A percentile compares a stretch with the other conserved stretches of the same genome.
Evolutionary conservation across 495 filamentous ascomycete genomes (phyloP).

Genomic region (Penicillium steckii): DNA sequence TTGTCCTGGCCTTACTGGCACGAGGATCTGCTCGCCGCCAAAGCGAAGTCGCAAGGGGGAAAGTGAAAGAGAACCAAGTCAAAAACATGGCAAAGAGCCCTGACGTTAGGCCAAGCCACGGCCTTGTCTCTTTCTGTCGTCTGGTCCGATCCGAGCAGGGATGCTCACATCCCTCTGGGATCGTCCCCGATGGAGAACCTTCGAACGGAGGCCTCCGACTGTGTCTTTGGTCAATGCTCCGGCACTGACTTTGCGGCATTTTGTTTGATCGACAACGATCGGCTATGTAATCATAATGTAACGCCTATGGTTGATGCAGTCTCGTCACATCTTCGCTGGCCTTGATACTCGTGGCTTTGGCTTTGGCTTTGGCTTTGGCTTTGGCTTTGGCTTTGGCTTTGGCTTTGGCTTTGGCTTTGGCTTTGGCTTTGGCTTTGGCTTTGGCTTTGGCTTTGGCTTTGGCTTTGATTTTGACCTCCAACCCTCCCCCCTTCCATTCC

Average conservation of each 20-base stretch:
- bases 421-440: background rate
- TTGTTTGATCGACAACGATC: conserved; percentile 7
- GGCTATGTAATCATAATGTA: conserved; percentile 3
- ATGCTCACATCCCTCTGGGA: conserved; percentile 9
- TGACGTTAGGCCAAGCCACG: background rate
- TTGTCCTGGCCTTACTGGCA: background rate
- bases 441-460: background rate
- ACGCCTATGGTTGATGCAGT: conserved; percentile 16
- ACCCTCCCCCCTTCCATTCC: too few species aligned
- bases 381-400: background rate
- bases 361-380: background rate
- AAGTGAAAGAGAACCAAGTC: background rate
- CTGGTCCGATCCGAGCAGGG: conserved; percentile 19
- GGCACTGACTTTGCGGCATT: conserved; percentile 1
- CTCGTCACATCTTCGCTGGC: conserved; percentile 10
- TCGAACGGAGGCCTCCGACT: conserved; percentile 4
- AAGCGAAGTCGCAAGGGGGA: conserved; percentile 13
- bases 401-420: background rate
- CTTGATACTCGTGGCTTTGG: background rate
- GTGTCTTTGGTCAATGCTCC: background rate
- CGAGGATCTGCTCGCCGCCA: conserved; percentile 3
- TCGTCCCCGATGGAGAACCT: conserved; percentile 4
- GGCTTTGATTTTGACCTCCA: conserved; percentile 7
- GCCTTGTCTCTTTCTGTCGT: conserved; percentile 14
- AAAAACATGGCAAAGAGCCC: background rate